Base-by-base conservation (phyloP, 2,329 filamentous ascomycete species). In the Monilinia aucupariae region DNA sequence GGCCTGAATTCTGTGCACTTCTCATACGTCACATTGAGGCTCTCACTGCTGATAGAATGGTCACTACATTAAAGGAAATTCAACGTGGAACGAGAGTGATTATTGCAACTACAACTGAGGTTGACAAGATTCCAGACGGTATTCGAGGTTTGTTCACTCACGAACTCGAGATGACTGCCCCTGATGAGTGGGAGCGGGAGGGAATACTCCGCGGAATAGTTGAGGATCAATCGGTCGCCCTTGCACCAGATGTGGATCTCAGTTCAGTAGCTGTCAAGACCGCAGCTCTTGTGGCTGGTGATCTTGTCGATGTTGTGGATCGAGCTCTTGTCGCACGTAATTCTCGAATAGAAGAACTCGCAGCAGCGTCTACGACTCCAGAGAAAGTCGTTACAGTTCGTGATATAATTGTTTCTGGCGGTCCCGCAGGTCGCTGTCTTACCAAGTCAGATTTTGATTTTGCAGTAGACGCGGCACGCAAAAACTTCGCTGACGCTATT, bases 401-500 rank as follows among this genome's bases (percentile, higher is more conserved):
- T 58, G 94, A 99, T 74, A 82, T 99, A n/a, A 85, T 94, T 65
- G 81, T 97, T 10, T 87, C 94, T 1, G 94, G 94, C 37, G 94
- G 94, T 0, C 83, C 90, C 48, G 82, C 87, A 12, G 89, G 90
- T 6, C 86, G 86, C 34, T 90, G 89, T 59, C 81, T 99, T 13
- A 92, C 87, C 0, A 90, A 90, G 68, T 80, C 82, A 2, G 94
- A 99, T 75, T 93, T 97, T 68, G 92, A 96, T 61, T 78, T 87
- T n/a, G 94, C 94, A 0, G 93, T 99, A 4, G 93, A 97, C 64
- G 91, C 92, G 7, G 94, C 94, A 1, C 87, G 94, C 61, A 97
- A 97, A 81, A 97, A 97, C 76, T 99, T 99, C 74, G 93, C 94
- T 7, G 94, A 97, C 75, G 89, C 93, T 0, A 99, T 99, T 67